phyloP scores from a whole-genome alignment of 768 basidiomycete genomes.

The Amanita rubescens region DNA sequence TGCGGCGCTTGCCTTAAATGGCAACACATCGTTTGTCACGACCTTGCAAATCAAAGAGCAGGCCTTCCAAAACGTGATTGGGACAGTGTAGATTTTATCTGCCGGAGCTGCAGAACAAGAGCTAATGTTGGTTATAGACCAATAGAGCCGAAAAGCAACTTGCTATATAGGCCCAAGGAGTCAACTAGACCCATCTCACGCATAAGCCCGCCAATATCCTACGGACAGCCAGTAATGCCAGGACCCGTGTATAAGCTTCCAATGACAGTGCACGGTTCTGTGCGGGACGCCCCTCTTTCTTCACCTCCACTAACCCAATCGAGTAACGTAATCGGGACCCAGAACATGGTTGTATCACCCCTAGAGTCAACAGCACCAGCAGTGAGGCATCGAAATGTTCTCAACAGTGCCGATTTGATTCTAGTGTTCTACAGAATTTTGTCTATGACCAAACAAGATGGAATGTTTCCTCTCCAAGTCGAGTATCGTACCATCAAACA shows the following conservation, averaged over 20 bases:
- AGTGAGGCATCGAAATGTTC: not conserved
- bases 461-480: not conserved
- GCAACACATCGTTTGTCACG: conserved; percentile 89
- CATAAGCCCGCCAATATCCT: not conserved
- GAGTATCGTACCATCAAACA: not conserved
- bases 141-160: conserved; percentile 2
- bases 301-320: not conserved
- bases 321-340: not conserved
- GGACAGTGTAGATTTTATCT: conserved; percentile 80
- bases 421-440: not conserved
- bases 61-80: conserved; percentile 72
- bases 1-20: conserved; percentile 79
- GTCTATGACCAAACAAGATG: not conserved
- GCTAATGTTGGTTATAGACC: not conserved
- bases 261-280: not conserved
- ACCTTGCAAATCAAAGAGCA: conserved; percentile 54
- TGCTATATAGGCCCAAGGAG: not conserved
- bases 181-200: not conserved
- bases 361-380: not conserved
- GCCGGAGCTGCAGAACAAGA: conserved; percentile 43
- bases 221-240: not conserved
- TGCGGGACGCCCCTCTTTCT: not conserved
- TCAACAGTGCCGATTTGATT: not conserved
- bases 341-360: not conserved
- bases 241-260: conserved; percentile 7